Evolutionary conservation across 306 rosid species (phyloP), one percentile per base, ranked within the genome.

Genomic region (Prunus padus): DNA sequence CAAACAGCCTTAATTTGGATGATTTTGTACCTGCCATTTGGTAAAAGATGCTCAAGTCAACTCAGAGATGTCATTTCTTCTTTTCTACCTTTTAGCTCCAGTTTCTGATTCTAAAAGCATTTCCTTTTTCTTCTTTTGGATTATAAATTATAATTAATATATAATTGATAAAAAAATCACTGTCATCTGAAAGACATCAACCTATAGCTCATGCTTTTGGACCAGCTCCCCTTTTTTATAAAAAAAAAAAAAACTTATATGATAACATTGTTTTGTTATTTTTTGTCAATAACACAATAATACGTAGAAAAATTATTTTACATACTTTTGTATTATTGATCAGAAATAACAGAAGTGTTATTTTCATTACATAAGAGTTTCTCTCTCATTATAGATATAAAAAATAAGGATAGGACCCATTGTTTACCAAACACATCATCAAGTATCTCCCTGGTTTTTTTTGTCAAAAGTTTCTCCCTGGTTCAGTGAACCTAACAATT

Each of bases 391-490:
- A 20, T 37, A 8, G 65, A 37, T 71, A 56, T 55, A 40, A 22
- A 37, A 56, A 37, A 71, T 71, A 52, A 66, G 28, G 13, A 66
- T 66, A 1, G 54, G 71, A 54, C 65, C 65, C 64, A 31, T 13
- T 11, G 1, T 33, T 42, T 16, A 22, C 22, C 15, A 40, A 37
- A 56, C 13, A 14, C n/a, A 4, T 8, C 55, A 37, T 50, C n/a
- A 50, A 5, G 6, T 40, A 37, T 37, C 49, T 40, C 50, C 47
- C 13, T 8, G 19, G 3, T 63, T 63, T 4, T 26, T 2, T 26
- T 26, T 26, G 28, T 26, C 28, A 26, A 26, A 47, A 12, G n/a
- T 64, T 63, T 31, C 46, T 18, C 47, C 51, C 8, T 1, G 5
- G 2, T 65, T 65, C 3, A 37, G 50, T 65, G 69, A 65, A 37